Base-by-base conservation (phyloP, 306 rosid genomes). In the Acacia crassicarpa region DNA sequence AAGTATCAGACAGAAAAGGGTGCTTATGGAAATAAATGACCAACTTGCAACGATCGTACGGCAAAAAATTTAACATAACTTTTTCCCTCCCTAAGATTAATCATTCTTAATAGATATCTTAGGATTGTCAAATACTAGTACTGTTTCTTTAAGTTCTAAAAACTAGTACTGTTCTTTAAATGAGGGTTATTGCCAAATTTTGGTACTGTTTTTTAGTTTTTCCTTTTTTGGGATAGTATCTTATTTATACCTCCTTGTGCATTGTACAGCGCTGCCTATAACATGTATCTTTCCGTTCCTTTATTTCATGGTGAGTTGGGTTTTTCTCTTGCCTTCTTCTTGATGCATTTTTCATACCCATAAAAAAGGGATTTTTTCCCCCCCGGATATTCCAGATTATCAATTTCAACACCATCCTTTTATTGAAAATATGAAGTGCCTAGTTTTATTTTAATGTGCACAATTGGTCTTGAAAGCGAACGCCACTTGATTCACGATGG, bases 251-350 rank as follows among this genome's bases (percentile, higher is more conserved):
- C 63, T 51, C 77, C 27, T 61, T 53, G 41, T 82, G 62, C 17
- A 38, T 27, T 77, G 4, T 83, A 14, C 88, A 88, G 91, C 88
- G 2, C 61, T 88, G 25, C 88, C 91, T 53, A 49, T 71, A 80
- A 20, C 86, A 46, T 88, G 82, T 51, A 87, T 88, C 70, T 88
- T 88, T 85, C 87, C 91, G 15, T 88, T 85, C 77, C 88, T 88
- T 62, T 88, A 88, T 74, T 88, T 88, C 77, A 88, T 83, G 67
- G 67, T 62, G 67, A 62, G 67, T 62, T 27, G 4, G 38, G 19
- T 13, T 25, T 62, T 62, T 27, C 3, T 12, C 67, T 27, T 23
- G 17, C 8, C 33, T 62, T 62, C 38, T 25, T 62, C 67, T 25
- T 25, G 19, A 27, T 25, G 38, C 67, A 25, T 62, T 25, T 25